phyloP scores from a whole-genome alignment of 306 rosid species.

The Pyrus pyrifolia region DNA sequence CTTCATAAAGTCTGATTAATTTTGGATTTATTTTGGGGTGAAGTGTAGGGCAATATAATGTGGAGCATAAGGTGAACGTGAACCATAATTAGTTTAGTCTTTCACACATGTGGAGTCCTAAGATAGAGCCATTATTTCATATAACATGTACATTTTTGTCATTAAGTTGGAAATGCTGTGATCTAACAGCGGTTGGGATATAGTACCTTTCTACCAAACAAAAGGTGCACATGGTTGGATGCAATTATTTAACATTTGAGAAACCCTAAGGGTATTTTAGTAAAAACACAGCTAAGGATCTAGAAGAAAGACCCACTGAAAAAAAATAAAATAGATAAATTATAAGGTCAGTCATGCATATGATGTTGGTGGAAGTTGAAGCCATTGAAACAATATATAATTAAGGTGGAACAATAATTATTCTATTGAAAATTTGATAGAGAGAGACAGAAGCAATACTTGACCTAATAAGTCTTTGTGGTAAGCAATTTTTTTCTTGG shows the following conservation, averaged over 20 bases:
- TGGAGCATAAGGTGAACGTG: neutral
- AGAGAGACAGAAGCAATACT: conserved; percentile 11
- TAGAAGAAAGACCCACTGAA: neutral
- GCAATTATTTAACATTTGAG: conserved; percentile 7
- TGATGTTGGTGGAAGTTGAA: conserved; percentile 37
- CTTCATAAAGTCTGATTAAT: neutral
- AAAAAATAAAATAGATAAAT: neutral
- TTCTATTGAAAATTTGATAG: neutral
- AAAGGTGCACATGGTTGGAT: neutral
- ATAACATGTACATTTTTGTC: conserved; percentile 23
- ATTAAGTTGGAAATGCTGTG: conserved; percentile 13
- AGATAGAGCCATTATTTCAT: neutral
- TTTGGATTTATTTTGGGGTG: neutral
- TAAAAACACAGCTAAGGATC: neutral
- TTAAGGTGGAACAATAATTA: conserved; percentile 24
- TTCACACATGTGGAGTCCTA: conserved; percentile 5
- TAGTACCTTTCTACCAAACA: conserved; percentile 19
- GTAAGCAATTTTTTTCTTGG: neutral
- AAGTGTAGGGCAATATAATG: neutral
- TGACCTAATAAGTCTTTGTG: neutral
- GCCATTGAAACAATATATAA: conserved; percentile 12
- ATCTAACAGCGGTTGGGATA: conserved; percentile 12
- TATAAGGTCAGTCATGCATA: conserved; percentile 12
- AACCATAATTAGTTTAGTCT: neutral
- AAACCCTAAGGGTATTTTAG: conserved; percentile 5